A percentile compares a stretch with the other conserved stretches of the same genome.
These are phyloP conservation scores for Excoecaria agallocha DNA, from an alignment of 345 rosid genomes.

Conservation along the genomic window DNA sequence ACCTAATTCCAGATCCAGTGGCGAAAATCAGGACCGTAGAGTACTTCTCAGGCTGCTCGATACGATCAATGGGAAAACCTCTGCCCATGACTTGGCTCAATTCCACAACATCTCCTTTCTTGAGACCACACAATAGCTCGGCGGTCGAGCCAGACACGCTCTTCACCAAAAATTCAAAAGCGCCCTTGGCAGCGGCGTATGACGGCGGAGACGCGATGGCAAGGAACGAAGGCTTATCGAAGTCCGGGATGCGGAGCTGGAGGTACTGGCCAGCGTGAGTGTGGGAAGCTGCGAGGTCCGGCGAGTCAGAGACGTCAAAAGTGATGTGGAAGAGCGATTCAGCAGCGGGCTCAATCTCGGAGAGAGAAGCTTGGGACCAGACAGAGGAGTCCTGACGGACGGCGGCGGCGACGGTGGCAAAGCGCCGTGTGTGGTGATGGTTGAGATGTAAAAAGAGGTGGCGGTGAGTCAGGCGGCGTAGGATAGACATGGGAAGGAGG, in stretches of 20 bases:
- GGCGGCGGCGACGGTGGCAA: constrained; percentile 49
- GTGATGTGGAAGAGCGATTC: constrained; percentile 81
- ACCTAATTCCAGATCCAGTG: constrained; percentile 97
- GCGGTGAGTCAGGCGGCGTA: constrained; percentile 47
- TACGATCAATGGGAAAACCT: constrained; percentile 62
- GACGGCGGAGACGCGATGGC: constrained; percentile 90
- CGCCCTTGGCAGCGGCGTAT: constrained; percentile 49
- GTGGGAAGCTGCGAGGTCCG: constrained; percentile 67
- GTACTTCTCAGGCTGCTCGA: constrained; percentile 63
- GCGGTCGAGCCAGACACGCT: constrained; percentile 85
- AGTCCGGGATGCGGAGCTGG: constrained; percentile 73
- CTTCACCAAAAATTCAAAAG: constrained; percentile 84
- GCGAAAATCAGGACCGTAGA: constrained; percentile 82
- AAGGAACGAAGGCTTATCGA: constrained; percentile 65
- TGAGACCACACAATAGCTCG: constrained; percentile 73
- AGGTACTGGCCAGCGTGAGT: constrained; percentile 81
- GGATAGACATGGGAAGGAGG: constrained; percentile 65
- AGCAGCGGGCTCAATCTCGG: constrained; percentile 58
- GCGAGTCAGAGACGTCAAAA: constrained; percentile 68
- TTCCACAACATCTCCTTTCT: constrained; percentile 83
- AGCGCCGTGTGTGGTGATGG: constrained; percentile 35
- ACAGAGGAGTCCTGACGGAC: constrained; percentile 68
- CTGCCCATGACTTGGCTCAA: constrained; percentile 71
- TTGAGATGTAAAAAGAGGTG: constrained; percentile 25
- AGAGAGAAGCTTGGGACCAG: constrained; percentile 75